Evolutionary conservation across 371 early-diverging fungal species (phyloP), one percentile per base, ranked within the genome.

Genomic region (Apophysomyces variabilis): DNA sequence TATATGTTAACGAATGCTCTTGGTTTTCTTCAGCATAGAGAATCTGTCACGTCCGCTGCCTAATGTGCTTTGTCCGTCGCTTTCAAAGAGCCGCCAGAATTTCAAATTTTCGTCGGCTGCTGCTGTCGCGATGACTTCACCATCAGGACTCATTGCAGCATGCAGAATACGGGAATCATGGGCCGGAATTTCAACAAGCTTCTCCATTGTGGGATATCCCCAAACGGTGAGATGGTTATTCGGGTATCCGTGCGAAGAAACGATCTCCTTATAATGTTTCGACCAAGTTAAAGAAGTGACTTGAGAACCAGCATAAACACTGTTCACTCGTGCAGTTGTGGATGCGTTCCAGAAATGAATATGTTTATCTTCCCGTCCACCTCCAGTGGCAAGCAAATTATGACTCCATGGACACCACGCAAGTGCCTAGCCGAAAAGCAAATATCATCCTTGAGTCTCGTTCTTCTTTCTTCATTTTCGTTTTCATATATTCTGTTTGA

Each of bases 321-420:
- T 87, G 46, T 84, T 81, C 13, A 90, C 70, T 21, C 86, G 81
- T 0, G 87, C 82, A 1, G 87, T 89, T 0, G 90, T 92, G 1
- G 88, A 85, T 5, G 92, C 85, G 78, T 99, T 96, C 99, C 99
- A 99, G 62, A 99, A 94, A 73, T 93, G 92, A 46, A 99, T 95
- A 18, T 89, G 89, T 57, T 91, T 90, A 70, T 99, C 99, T 67
- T 89, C 79, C 5, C 95, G 85, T 36, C 99, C 99, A 58, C 99
- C 99, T 43, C 99, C 99, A 0, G 96, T 92, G 3, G 98, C 99
- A 21, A 99, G 84, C 35, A 96, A 68, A 62, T 92, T 91, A 18
- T 79, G 83, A 65, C 92, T 93, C 97, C 97, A 98, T n/a, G 99
- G 99, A 74, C 98, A 97, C 99, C 99, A 99, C 4, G 96, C 96